Conservation (phyloP, 1,139 yeast genomes). For the Magnusiomyces fungicola region DNA sequence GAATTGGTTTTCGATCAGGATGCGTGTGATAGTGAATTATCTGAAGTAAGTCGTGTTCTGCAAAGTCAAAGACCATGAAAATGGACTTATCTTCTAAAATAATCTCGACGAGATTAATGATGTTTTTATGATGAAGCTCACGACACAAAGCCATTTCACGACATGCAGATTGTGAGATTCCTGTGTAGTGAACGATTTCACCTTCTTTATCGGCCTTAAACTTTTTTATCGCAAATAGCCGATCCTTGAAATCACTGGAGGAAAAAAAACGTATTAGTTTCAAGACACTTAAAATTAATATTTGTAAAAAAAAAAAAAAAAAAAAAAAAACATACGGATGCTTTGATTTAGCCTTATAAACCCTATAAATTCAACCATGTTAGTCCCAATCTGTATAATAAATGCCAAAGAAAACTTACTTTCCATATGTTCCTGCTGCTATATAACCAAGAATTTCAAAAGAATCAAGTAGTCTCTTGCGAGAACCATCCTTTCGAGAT, state of each 20-base stretch:
- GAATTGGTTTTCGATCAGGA: constrained; percentile 73
- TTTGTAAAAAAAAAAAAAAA: not conserved
- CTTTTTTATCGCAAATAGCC: constrained; percentile 72
- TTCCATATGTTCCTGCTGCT: constrained; percentile 97
- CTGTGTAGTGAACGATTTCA: constrained; percentile 82
- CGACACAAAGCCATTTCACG: constrained; percentile 94
- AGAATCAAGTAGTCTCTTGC: constrained; percentile 68
- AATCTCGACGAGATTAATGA: constrained; percentile 74
- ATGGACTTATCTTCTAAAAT: constrained; percentile 86
- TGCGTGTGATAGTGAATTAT: constrained; percentile 91
- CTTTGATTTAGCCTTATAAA: constrained; percentile 69
- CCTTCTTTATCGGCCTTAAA: constrained; percentile 94
- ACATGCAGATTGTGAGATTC: constrained; percentile 93
- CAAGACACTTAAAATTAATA: not conserved
- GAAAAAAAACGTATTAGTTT: not conserved
- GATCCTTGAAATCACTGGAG: constrained; percentile 8
- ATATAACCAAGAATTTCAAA: constrained; percentile 90
- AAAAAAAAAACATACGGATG: constrained; percentile 13
- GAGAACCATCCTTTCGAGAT: constrained; percentile 55
- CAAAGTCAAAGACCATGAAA: constrained; percentile 91
- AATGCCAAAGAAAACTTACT: constrained; percentile 12
- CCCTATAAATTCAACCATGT: constrained; percentile 36
- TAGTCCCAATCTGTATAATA: not conserved
- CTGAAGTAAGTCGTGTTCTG: constrained; percentile 90
- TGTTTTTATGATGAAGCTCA: constrained; percentile 72